Base-by-base conservation (phyloP, 345 rosid genomes). In the Gossypium sturtianum region DNA sequence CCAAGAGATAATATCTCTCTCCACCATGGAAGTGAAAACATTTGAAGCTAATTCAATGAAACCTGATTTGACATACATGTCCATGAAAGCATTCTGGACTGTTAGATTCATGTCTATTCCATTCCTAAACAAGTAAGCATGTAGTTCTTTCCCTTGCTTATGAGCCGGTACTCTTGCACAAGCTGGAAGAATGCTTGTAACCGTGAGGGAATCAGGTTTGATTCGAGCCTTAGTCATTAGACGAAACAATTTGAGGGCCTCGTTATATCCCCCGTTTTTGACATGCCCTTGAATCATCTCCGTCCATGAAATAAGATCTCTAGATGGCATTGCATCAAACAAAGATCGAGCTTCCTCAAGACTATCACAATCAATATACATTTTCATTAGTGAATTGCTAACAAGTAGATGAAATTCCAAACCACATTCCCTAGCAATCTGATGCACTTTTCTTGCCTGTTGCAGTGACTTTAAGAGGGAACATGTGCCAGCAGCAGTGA, bases 1-100 rank as follows among this genome's bases (percentile, higher is more conserved):
- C 88, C 89, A 88, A 1, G 91, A 86, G 48, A 88, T 29, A 41
- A 74, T 65, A 61, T 86, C 89, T 69, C 72, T 86, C 66, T 65
- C 61, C 75, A 75, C 65, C 77, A 88, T 86, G 41, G 68, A 23
- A 2, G 3, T 63, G 73, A 88, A 88, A 60, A 84, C 25, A 57
- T 66, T 71, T 20, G 79, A 70, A 66, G 89, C 88, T 38, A 47
- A 72, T 34, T 83, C 80, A 12, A 88, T 43, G 67, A 63, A 80
- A 19, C 88, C 87, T 2, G 89, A 81, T 79, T 88, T 84, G 69
- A 80, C 76, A 71, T 82, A 86, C 89, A 86, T 88, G 80, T 86
- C 89, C 84, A 83, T 72, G 41, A 77, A 44, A 73, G 88, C 87
- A 71, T 88, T 86, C 65, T 81, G 88, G 56, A 82, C 76, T 7